A percentile compares a stretch with the other conserved stretches of the same genome.
phyloP scores from a whole-genome alignment of 2,329 filamentous ascomycete genomes.

The Raffaelea albimanens region DNA sequence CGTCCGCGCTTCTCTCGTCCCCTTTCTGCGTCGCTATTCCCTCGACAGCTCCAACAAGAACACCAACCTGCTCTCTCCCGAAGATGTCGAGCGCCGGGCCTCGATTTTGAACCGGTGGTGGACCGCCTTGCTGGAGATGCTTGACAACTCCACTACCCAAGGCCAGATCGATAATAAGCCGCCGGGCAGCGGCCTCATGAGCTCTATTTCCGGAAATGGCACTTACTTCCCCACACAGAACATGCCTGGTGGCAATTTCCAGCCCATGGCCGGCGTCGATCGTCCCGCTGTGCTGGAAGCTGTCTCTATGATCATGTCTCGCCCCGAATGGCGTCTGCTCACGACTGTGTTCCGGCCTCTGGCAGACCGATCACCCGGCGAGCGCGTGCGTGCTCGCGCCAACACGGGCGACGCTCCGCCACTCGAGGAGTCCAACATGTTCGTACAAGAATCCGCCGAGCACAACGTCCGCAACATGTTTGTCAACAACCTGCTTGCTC shows the following conservation, averaged over 20 bases:
- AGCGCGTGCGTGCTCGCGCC: slow-evolving; percentile 34
- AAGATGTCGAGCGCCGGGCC: slow-evolving; percentile 73
- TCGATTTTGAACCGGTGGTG: slow-evolving; percentile 87
- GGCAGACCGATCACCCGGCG: slow-evolving; percentile 40
- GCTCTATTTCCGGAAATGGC: slow-evolving; percentile 3
- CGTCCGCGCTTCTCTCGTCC: slow-evolving; percentile 61
- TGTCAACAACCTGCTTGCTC: slow-evolving; percentile 67
- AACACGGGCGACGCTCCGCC: slow-evolving; percentile 54
- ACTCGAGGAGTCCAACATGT: slow-evolving; percentile 42
- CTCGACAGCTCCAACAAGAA: slow-evolving; percentile 54
- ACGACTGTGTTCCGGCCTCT: slow-evolving; percentile 59
- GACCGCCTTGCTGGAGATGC: slow-evolving; percentile 70
- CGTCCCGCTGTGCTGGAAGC: slow-evolving; percentile 72
- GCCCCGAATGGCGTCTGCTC: slow-evolving; percentile 75
- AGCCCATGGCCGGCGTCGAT: slow-evolving; percentile 76
- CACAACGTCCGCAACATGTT: slow-evolving; percentile 88
- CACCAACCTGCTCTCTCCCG: slow-evolving; percentile 49
- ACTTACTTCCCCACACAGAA: slow-evolving; percentile 13
- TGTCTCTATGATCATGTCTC: slow-evolving; percentile 72
- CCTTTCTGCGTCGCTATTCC: slow-evolving; percentile 65
- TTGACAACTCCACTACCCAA: slow-evolving; percentile 52
- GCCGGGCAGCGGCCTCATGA: slow-evolving; percentile 9
- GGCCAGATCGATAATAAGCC: slow-evolving; percentile 7
- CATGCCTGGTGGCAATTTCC: slow-evolving; percentile 38
- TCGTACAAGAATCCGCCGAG: slow-evolving; percentile 57